Evolutionary conservation across 1,139 yeast genomes (phyloP), one percentile per base, ranked within the genome.

Genomic region (Sugiyamaella sp.): DNA sequence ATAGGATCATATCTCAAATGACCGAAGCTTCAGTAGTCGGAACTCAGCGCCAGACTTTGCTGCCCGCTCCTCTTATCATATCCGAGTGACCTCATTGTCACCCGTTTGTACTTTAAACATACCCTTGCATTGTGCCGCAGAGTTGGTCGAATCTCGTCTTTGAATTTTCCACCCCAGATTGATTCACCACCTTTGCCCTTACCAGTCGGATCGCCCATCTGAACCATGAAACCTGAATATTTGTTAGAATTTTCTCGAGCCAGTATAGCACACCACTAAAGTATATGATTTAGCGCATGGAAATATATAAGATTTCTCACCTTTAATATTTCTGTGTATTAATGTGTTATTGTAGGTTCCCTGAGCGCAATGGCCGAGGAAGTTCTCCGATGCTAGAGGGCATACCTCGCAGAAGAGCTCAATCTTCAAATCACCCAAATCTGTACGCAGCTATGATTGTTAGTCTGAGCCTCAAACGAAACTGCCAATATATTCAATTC

Each of bases 131-230:
- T 68, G 59, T 80, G 82, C 41, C 72, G 66, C 47, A 79, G 62
- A 1, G 70, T 64, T 1, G 73, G 71, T 49, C 68, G 66, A 55
- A 79, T 72, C 62, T 80, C 85, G 62, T 80, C 84, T 29, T 74
- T 71, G 50, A 80, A 77, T 55, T 68, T 63, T 6, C 79, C 78
- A 14, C 82, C 80, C 81, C 81, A 79, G 9, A 74, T 67, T 0
- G 79, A 69, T 58, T 78, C 78, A 22, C 83, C 80, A 25, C 84
- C 79, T 60, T 76, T 78, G 0, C 81, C 81, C 0, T 77, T 73
- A 29, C 78, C 78, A 1, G 79, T 71, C 0, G 80, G 78, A 60
- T 79, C 82, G 0, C 82, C 82, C 60, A 77, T 74, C 55, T 79
- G 82, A 1, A 75, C 72, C 59, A 79, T 77, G 61, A 79, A 78